phyloP scores from a whole-genome alignment of 2,329 filamentous ascomycete species.

The Aspergillus pseudoviridinutans region DNA sequence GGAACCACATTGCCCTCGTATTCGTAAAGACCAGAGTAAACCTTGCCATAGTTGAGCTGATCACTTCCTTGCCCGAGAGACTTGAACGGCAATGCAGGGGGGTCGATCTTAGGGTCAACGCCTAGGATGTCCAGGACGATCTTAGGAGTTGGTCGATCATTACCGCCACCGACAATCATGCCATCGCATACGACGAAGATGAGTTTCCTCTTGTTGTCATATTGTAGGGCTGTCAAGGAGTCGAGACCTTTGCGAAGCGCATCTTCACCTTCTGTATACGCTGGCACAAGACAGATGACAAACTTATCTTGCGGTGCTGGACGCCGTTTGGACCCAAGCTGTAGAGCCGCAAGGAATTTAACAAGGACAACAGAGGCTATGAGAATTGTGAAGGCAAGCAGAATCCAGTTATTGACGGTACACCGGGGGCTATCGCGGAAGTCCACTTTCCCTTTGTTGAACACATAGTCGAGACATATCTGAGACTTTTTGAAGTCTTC shows the following conservation, averaged over 20 bases:
- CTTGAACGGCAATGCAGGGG: slow-evolving; percentile 89
- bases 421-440: slow-evolving; percentile 75
- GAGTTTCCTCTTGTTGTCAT: slow-evolving; percentile 97
- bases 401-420: slow-evolving; percentile 84
- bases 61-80: slow-evolving; percentile 84
- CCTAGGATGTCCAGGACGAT: slow-evolving; percentile 97
- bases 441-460: slow-evolving; percentile 78
- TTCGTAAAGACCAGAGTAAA: slow-evolving; percentile 96
- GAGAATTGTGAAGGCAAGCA: slow-evolving; percentile 82
- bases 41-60: slow-evolving; percentile 96
- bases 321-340: slow-evolving; percentile 86
- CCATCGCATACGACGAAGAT: slow-evolving; percentile 96
- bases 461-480: slow-evolving; percentile 77
- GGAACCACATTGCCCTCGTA: slow-evolving; percentile 97
- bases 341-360: slow-evolving; percentile 91
- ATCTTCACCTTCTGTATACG: slow-evolving; percentile 97
- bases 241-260: slow-evolving; percentile 89
- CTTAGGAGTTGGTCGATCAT: slow-evolving; percentile 94
- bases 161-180: slow-evolving; percentile 92
- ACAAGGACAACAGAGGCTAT: slow-evolving; percentile 73
- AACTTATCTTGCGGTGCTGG: slow-evolving; percentile 95
- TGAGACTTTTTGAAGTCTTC: slow-evolving; percentile 60
- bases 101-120: slow-evolving; percentile 94
- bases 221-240: slow-evolving; percentile 87
- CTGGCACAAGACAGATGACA: slow-evolving; percentile 95